Evolutionary conservation across 805 yeast genomes (phyloP).

Genomic region (Hanseniaspora mollemarum): DNA sequence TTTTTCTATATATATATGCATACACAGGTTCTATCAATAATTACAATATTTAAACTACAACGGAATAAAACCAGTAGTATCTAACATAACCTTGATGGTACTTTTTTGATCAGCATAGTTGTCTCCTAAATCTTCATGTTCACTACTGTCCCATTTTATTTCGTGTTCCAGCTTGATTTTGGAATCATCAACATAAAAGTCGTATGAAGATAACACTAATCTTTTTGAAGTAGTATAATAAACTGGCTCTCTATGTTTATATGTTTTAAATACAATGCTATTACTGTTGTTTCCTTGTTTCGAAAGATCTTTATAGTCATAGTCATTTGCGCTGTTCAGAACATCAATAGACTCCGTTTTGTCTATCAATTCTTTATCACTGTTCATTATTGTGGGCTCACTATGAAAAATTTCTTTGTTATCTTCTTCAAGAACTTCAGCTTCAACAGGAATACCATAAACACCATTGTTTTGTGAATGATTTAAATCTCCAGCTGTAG

Average conservation of each 20-base stretch:
- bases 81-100: not conserved
- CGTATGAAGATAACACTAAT: constrained; percentile 14
- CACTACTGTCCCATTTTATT: not conserved
- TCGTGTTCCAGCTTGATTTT: not conserved
- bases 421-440: not conserved
- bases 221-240: constrained; percentile 21
- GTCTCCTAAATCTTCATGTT: not conserved
- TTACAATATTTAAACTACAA: no score
- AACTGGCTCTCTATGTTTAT: constrained; percentile 22
- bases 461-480: not conserved
- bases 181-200: constrained; percentile 3
- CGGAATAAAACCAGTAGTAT: constrained; percentile 9
- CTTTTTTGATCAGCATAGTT: not conserved
- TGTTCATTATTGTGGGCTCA: not conserved
- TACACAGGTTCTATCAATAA: no score
- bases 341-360: not conserved
- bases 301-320: constrained; percentile 3
- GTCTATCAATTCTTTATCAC: not conserved
- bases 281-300: not conserved
- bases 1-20: not conserved
- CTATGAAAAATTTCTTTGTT: not conserved
- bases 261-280: constrained; percentile 18
- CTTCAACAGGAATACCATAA: constrained; percentile 14
- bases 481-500: not conserved
- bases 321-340: not conserved